Conservation (phyloP, 768 basidiomycete genomes). For the Suillus subaureus region DNA sequence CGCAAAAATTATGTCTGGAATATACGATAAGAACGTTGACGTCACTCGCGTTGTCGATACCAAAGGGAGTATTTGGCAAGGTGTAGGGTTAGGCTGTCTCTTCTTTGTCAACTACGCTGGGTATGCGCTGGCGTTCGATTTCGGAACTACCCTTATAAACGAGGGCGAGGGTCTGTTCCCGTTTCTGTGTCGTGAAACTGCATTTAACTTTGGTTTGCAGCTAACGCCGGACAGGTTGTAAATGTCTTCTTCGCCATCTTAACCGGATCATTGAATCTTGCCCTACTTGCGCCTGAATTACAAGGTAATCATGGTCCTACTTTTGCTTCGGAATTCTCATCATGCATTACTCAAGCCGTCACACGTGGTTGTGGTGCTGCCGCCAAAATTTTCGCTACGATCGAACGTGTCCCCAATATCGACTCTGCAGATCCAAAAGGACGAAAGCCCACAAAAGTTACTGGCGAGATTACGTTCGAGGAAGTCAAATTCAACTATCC, state of each 20-base stretch:
- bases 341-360: conserved; percentile 35
- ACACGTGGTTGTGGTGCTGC: conserved; percentile 52
- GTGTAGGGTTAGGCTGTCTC: conserved; percentile 44
- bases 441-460: conserved; percentile 42
- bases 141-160: conserved; percentile 53
- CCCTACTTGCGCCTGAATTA: conserved; percentile 54
- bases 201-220: conserved; percentile 14
- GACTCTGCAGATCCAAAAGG: conserved; percentile 49
- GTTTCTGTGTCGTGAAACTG: not conserved
- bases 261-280: conserved; percentile 58
- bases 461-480: conserved; percentile 49
- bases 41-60: conserved; percentile 35
- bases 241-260: conserved; percentile 54
- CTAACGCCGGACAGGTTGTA: conserved; percentile 49
- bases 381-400: conserved; percentile 55
- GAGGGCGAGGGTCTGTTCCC: conserved; percentile 25
- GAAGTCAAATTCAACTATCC: conserved; percentile 58
- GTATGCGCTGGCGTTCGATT: conserved; percentile 46
- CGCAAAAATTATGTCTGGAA: conserved; percentile 41
- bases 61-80: conserved; percentile 37
- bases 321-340: not conserved
- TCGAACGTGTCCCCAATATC: conserved; percentile 57
- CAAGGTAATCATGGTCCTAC: conserved; percentile 29
- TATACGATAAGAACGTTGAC: conserved; percentile 47
- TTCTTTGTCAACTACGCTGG: conserved; percentile 51